These are phyloP conservation scores for Senna tora DNA, from an alignment of 306 rosid genomes.

Conservation along the genomic window DNA sequence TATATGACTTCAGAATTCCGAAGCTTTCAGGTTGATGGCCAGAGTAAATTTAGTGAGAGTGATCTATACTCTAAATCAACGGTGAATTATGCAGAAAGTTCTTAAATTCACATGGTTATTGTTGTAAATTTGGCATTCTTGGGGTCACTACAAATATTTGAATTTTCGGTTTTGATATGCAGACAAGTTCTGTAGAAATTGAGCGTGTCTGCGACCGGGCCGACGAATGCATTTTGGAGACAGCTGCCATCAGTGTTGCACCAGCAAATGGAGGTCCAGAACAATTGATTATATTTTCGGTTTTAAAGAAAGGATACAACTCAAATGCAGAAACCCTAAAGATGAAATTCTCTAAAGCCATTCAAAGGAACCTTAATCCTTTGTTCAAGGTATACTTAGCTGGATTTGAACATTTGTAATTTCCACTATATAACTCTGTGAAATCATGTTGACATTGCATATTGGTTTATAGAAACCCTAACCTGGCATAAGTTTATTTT, in stretches of 20 bases:
- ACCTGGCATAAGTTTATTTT: conserved; percentile 22
- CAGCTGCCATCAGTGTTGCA: conserved; percentile 71
- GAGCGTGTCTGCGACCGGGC: conserved; percentile 72
- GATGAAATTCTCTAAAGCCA: conserved; percentile 63
- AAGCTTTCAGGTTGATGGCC: conserved; percentile 3
- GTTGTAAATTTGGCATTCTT: conserved; percentile 24
- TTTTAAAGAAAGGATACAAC: conserved; percentile 56
- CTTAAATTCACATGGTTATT: not conserved
- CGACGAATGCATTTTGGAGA: conserved; percentile 72
- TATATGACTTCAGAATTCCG: not conserved
- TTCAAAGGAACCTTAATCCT: conserved; percentile 80
- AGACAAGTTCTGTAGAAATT: conserved; percentile 79
- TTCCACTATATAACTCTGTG: conserved; percentile 3
- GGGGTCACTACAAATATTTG: conserved; percentile 17
- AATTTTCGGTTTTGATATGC: conserved; percentile 37
- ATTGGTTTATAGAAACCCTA: not conserved
- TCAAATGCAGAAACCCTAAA: conserved; percentile 54
- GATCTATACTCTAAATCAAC: not conserved
- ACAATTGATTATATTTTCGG: conserved; percentile 63
- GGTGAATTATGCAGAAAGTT: not conserved
- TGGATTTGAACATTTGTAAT: conserved; percentile 23
- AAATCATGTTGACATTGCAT: not conserved
- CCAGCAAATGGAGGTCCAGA: conserved; percentile 74
- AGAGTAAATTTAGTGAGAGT: not conserved
- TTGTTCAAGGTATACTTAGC: conserved; percentile 64